phyloP scores from a whole-genome alignment of 441 rosid genomes.

The Biscutella auriculata region DNA sequence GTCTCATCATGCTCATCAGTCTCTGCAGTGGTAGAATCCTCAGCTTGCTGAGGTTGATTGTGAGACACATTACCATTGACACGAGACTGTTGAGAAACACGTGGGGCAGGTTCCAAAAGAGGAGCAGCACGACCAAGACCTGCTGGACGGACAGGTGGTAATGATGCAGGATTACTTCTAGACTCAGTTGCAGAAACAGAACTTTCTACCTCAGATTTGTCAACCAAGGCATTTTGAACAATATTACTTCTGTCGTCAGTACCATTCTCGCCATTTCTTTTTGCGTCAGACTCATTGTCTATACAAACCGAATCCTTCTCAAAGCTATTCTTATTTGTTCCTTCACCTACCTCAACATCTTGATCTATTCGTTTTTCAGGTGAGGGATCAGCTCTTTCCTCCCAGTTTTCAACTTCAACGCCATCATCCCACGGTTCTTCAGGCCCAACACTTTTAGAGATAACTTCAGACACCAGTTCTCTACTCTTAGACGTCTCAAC shows the following conservation, averaged over 20 bases:
- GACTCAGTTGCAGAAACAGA: conserved; percentile 33
- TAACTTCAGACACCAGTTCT: conserved; percentile 19
- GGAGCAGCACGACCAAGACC: conserved; percentile 90
- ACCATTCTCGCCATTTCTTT: conserved; percentile 5
- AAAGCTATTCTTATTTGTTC: background rate
- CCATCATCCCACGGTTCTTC: conserved; percentile 12
- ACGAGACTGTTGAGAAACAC: conserved; percentile 62
- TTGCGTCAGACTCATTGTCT: background rate
- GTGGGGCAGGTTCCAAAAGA: conserved; percentile 59
- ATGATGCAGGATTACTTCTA: conserved; percentile 26
- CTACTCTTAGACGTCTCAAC: background rate
- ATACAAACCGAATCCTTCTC: background rate
- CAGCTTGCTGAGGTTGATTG: conserved; percentile 49
- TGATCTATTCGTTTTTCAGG: background rate
- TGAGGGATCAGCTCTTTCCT: conserved; percentile 19
- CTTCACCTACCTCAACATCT: background rate
- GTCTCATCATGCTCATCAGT: conserved; percentile 80
- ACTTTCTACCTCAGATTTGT: conserved; percentile 16
- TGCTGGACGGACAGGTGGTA: conserved; percentile 58
- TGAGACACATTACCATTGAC: conserved; percentile 60
- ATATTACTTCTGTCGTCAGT: conserved; percentile 2
- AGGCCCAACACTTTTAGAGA: conserved; percentile 8
- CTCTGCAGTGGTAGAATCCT: conserved; percentile 54
- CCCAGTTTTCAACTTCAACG: conserved; percentile 17
- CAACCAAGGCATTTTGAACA: conserved; percentile 17